These are phyloP conservation scores for Sarcodon aspratus DNA, from an alignment of 768 basidiomycete species.

Conservation along the genomic window DNA sequence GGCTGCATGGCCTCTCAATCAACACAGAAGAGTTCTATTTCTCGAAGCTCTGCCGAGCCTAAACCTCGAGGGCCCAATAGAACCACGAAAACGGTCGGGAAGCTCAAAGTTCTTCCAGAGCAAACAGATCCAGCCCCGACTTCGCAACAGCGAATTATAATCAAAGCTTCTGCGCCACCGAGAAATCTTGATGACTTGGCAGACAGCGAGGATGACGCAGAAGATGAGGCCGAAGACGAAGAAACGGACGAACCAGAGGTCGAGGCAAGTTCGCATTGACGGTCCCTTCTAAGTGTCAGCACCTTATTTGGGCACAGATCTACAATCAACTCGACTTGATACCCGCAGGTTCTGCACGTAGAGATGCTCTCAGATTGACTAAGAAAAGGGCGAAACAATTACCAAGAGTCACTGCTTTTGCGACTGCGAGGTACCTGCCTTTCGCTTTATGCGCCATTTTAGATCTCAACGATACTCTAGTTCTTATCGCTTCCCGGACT, in stretches of 20 bases:
- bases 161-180: not conserved
- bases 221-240: constrained; percentile 55
- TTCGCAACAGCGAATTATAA: constrained; percentile 12
- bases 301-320: constrained; percentile 34
- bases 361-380: constrained; percentile 82
- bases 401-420: constrained; percentile 93
- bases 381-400: constrained; percentile 91
- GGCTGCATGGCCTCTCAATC: constrained; percentile 12
- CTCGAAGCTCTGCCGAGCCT: constrained; percentile 22
- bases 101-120: constrained; percentile 82
- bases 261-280: constrained; percentile 32
- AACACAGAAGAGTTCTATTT: constrained; percentile 2
- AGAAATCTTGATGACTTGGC: constrained; percentile 18
- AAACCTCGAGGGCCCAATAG: constrained; percentile 67
- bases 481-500: constrained; percentile 79
- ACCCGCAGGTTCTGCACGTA: constrained; percentile 85
- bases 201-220: constrained; percentile 51
- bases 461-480: constrained; percentile 25
- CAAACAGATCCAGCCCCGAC: constrained; percentile 44
- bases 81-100: constrained; percentile 73
- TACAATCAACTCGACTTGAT: constrained; percentile 92
- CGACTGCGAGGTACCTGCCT: constrained; percentile 68
- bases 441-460: not conserved
- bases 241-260: constrained; percentile 50
- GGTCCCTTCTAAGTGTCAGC: not conserved